phyloP scores from a whole-genome alignment of 352 stramenopile species.

The Bremia lactucae region DNA sequence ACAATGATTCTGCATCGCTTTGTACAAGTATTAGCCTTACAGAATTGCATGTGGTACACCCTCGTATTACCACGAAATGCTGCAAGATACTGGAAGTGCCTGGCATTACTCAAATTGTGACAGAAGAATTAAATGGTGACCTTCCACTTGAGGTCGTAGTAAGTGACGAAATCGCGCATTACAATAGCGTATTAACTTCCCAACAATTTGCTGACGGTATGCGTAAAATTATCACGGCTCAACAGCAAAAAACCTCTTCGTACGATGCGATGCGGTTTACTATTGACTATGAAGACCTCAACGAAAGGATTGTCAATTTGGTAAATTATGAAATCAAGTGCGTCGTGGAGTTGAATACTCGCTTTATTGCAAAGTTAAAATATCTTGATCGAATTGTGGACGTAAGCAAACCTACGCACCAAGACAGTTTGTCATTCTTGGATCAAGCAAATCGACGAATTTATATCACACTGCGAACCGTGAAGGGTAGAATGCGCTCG shows the following conservation, averaged over 20 bases:
- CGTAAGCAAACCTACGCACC: constrained; percentile 44
- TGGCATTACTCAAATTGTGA: constrained; percentile 49
- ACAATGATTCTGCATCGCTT: constrained; percentile 61
- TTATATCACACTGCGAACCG: constrained; percentile 38
- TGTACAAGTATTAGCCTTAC: constrained; percentile 49
- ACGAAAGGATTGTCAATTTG: constrained; percentile 41
- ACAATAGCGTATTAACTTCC: constrained; percentile 40
- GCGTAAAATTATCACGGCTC: constrained; percentile 56
- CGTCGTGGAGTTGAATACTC: constrained; percentile 39
- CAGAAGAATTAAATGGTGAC: constrained; percentile 39
- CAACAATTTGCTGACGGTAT: constrained; percentile 47
- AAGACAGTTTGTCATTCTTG: constrained; percentile 52
- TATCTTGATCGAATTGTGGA: constrained; percentile 38
- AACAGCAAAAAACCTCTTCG: constrained; percentile 40
- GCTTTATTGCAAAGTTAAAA: constrained; percentile 51
- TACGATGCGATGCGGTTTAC: constrained; percentile 33
- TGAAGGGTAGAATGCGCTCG: constrained; percentile 30
- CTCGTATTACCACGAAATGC: constrained; percentile 37
- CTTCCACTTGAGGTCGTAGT: constrained; percentile 9
- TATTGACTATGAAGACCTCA: constrained; percentile 57
- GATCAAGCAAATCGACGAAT: constrained; percentile 28
- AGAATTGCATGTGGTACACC: constrained; percentile 55
- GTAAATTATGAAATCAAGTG: constrained; percentile 34
- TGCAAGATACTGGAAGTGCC: constrained; percentile 48
- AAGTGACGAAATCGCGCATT: constrained; percentile 32